phyloP scores from a whole-genome alignment of 1,139 yeast genomes.

The Candida sp. region DNA sequence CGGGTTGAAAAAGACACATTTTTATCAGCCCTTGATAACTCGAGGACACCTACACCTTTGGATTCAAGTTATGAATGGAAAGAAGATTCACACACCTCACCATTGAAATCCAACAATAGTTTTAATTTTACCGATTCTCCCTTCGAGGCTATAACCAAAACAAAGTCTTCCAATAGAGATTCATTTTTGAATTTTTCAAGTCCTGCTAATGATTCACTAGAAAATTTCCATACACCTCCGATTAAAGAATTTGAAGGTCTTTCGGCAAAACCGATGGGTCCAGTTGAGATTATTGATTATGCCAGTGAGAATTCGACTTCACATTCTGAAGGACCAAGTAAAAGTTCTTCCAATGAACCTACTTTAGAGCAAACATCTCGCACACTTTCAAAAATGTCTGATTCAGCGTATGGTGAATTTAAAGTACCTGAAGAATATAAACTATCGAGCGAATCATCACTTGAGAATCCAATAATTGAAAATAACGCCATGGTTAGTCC shows the following conservation, averaged over 20 bases:
- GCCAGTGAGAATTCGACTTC: background rate
- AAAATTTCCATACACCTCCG: background rate
- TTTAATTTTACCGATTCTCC: background rate
- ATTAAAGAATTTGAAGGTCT: slow-evolving; percentile 1
- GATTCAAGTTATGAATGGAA: background rate
- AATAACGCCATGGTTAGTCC: slow-evolving; percentile 1
- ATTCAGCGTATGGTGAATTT: background rate
- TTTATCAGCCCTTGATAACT: background rate
- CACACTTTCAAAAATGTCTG: background rate
- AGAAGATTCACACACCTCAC: background rate
- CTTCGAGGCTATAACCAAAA: background rate
- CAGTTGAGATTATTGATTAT: background rate
- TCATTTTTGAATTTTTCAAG: background rate
- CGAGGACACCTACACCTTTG: background rate
- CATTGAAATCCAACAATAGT: background rate
- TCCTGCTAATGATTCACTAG: background rate
- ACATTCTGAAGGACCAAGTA: background rate
- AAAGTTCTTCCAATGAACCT: background rate
- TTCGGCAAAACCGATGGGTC: background rate
- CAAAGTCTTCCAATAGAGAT: background rate
- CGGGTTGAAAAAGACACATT: background rate
- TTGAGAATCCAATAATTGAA: slow-evolving; percentile 2
- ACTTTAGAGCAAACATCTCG: background rate
- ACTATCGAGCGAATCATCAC: background rate
- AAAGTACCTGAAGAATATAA: slow-evolving; percentile 1